Evolutionary conservation across 2,329 filamentous ascomycete species (phyloP).

Genomic region (Fusarium tanahbumbuense): DNA sequence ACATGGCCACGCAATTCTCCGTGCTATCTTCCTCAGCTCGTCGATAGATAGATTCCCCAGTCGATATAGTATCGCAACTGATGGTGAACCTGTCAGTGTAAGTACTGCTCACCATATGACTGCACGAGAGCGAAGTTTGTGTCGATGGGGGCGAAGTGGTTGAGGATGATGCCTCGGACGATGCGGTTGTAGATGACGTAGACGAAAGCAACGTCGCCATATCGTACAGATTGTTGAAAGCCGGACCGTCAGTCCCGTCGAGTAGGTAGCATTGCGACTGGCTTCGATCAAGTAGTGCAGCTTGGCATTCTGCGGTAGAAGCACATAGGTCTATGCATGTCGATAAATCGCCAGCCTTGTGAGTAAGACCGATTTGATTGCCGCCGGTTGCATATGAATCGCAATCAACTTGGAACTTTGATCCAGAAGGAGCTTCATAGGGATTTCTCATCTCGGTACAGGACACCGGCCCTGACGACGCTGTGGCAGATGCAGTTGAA

Average conservation of each 20-base stretch:
- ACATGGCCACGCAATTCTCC: not conserved
- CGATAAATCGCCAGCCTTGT: not conserved
- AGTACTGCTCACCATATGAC: not conserved
- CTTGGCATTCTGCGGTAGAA: accelerated
- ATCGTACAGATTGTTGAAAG: not conserved
- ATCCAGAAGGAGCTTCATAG: not conserved
- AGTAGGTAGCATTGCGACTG: not conserved
- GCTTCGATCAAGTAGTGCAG: not conserved
- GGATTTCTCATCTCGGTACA: not conserved
- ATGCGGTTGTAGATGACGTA: not conserved
- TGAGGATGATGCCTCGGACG: accelerated
- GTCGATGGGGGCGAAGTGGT: not conserved
- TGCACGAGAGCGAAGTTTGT: not conserved
- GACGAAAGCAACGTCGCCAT: not conserved
- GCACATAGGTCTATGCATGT: not conserved
- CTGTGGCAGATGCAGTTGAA: not conserved
- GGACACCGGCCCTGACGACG: not conserved
- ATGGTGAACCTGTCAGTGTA: not conserved
- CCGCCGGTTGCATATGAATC: not conserved
- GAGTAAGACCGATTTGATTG: not conserved
- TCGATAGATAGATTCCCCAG: not conserved
- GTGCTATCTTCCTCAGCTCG: not conserved
- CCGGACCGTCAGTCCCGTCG: not conserved
- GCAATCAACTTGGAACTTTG: not conserved
- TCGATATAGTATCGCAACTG: not conserved